phyloP scores from a whole-genome alignment of 495 filamentous ascomycete species.

The Penicillium pulvis region DNA sequence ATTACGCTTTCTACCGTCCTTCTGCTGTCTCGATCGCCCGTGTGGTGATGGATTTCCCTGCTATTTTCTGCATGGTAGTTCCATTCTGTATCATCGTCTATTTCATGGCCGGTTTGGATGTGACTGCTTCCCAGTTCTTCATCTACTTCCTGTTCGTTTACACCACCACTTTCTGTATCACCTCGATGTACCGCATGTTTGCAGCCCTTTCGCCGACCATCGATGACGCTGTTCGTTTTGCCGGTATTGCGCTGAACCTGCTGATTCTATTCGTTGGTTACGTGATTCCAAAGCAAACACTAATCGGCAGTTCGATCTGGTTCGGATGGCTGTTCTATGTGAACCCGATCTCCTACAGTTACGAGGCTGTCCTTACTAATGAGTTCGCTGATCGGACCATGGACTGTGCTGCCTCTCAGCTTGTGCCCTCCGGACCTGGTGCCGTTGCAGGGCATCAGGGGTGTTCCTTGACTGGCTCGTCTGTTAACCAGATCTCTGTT shows the following conservation, averaged over 20 bases:
- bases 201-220: slow-evolving; percentile 70
- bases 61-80: slow-evolving; percentile 62
- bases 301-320: slow-evolving; percentile 70
- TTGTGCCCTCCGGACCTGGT: slow-evolving; percentile 59
- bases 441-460: slow-evolving; percentile 56
- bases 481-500: slow-evolving; percentile 46
- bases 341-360: slow-evolving; percentile 75
- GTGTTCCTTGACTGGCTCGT: slow-evolving; percentile 62
- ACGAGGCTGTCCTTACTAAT: slow-evolving; percentile 69
- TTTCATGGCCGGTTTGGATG: slow-evolving; percentile 67
- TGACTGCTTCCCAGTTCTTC: slow-evolving; percentile 68
- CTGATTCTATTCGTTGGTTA: slow-evolving; percentile 79
- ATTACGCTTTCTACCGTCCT: slow-evolving; percentile 79
- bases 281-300: slow-evolving; percentile 66
- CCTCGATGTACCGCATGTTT: slow-evolving; percentile 75
- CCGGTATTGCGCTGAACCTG: slow-evolving; percentile 67
- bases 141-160: slow-evolving; percentile 75
- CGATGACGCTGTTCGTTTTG: slow-evolving; percentile 72
- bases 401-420: slow-evolving; percentile 58
- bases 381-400: slow-evolving; percentile 65
- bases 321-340: slow-evolving; percentile 77
- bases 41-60: slow-evolving; percentile 68
- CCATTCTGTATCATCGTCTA: slow-evolving; percentile 69
- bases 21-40: slow-evolving; percentile 70
- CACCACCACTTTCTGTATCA: slow-evolving; percentile 66